Evolutionary conservation across 805 yeast genomes (phyloP).

Genomic region (Kuraishia hungarica): DNA sequence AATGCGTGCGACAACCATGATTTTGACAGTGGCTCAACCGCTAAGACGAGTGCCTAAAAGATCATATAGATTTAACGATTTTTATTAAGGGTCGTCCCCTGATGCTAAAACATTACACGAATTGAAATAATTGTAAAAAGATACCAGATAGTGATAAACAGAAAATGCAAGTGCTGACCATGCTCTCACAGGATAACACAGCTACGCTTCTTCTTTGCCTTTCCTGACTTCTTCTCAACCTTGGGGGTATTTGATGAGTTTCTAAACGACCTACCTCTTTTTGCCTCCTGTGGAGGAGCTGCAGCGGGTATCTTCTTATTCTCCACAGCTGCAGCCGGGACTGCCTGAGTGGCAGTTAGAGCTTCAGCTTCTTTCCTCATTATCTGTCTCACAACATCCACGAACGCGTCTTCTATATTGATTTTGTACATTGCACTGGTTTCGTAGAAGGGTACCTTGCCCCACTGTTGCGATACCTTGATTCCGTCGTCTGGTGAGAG

Average conservation of each 20-base stretch:
- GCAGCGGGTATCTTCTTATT: slow-evolving; percentile 1
- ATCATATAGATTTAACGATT: not conserved
- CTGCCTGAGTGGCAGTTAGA: not conserved
- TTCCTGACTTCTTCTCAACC: slow-evolving; percentile 2
- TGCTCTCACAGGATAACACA: slow-evolving; percentile 2
- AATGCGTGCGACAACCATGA: not conserved
- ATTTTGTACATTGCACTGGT: slow-evolving; percentile 87
- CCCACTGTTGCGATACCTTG: slow-evolving; percentile 78
- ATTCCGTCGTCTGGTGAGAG: slow-evolving; percentile 77
- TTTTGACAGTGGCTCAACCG: too few relatives aligned
- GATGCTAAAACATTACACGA: not conserved
- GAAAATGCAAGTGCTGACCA: not conserved
- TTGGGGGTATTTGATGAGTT: not conserved
- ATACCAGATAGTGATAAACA: not conserved
- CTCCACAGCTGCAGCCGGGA: not conserved
- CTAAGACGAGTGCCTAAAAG: too few relatives aligned
- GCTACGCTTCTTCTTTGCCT: not conserved
- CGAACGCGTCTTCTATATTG: slow-evolving; percentile 85
- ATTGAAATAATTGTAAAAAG: not conserved
- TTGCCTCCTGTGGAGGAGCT: slow-evolving; percentile 1
- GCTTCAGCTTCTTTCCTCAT: slow-evolving; percentile 57
- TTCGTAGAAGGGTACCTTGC: slow-evolving; percentile 84
- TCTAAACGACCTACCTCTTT: not conserved
- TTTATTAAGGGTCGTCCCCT: not conserved
- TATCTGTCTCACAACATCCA: slow-evolving; percentile 83